Evolutionary conservation across 352 stramenopile species (phyloP).

Genomic region (Lagenidium giganteum): DNA sequence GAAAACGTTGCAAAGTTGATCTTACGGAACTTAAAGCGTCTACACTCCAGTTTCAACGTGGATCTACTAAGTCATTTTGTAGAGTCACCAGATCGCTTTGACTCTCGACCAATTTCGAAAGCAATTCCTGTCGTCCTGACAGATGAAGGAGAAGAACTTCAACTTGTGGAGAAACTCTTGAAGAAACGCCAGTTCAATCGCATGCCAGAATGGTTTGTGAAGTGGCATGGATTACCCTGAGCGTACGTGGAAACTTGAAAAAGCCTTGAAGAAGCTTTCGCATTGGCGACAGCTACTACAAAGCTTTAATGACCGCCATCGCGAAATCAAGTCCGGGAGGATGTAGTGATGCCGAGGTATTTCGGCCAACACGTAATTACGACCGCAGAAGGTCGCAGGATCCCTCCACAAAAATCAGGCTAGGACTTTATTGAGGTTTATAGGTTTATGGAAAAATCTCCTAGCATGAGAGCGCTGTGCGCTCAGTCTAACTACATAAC

Average conservation of each 20-base stretch:
- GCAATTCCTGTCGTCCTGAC: background rate
- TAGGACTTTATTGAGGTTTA: too few relatives aligned
- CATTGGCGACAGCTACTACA: background rate
- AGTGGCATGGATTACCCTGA: constrained; percentile 4
- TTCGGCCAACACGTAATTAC: too few relatives aligned
- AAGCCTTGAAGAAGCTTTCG: background rate
- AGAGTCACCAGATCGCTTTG: background rate
- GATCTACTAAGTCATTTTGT: constrained; percentile 1
- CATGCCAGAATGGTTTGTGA: constrained; percentile 10
- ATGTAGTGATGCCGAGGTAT: too few relatives aligned
- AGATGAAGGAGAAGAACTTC: too few relatives aligned
- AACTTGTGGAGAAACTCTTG: constrained; percentile 8
- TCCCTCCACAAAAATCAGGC: too few relatives aligned
- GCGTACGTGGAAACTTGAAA: background rate
- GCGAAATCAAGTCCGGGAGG: too few relatives aligned
- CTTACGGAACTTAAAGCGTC: constrained; percentile 1
- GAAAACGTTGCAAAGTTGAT: constrained; percentile 11
- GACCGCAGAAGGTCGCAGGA: too few relatives aligned
- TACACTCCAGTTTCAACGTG: constrained; percentile 15
- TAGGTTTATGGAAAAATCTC: too few relatives aligned
- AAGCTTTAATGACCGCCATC: background rate
- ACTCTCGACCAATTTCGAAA: constrained; percentile 1
- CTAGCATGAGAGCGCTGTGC: too few relatives aligned
- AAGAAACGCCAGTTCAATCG: constrained; percentile 8
- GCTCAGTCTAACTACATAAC: too few relatives aligned